phyloP scores from a whole-genome alignment of 805 yeast genomes.

The Metschnikowia similis region DNA sequence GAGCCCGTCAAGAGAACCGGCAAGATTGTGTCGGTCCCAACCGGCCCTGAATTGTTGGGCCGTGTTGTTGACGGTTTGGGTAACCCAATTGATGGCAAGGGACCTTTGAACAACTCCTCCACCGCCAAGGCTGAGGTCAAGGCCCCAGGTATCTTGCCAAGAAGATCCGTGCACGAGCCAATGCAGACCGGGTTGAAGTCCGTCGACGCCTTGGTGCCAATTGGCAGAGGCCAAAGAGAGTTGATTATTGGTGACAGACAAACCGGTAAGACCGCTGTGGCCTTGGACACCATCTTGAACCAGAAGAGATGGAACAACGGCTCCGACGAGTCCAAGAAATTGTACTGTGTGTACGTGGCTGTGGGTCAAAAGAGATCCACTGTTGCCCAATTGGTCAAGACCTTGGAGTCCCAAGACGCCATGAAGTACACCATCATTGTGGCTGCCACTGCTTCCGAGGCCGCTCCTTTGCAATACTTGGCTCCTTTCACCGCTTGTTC shows the following conservation, averaged over 20 bases:
- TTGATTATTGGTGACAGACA: slow-evolving; percentile 99
- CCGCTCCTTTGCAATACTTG: slow-evolving; percentile 99
- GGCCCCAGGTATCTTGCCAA: slow-evolving; percentile 99
- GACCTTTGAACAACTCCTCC: slow-evolving; percentile 85
- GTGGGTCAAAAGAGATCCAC: slow-evolving; percentile 99
- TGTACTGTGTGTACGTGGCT: slow-evolving; percentile 99
- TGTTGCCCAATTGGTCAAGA: slow-evolving; percentile 98
- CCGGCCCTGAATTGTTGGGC: slow-evolving; percentile 97
- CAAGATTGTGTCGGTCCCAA: slow-evolving; percentile 98
- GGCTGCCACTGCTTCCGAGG: slow-evolving; percentile 99
- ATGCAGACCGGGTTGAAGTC: slow-evolving; percentile 99
- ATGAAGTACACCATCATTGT: slow-evolving; percentile 96
- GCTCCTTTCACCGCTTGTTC: slow-evolving; percentile 99
- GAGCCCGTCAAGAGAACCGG: slow-evolving; percentile 99
- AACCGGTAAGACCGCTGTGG: slow-evolving; percentile 99
- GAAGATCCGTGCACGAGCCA: slow-evolving; percentile 98
- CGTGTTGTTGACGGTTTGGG: slow-evolving; percentile 99
- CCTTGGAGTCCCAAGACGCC: slow-evolving; percentile 97
- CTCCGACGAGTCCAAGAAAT: slow-evolving; percentile 91
- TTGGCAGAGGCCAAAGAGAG: slow-evolving; percentile 99
- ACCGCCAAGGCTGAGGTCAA: slow-evolving; percentile 95
- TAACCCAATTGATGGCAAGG: slow-evolving; percentile 99
- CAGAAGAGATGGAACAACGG: slow-evolving; percentile 99
- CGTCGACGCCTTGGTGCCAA: slow-evolving; percentile 97
- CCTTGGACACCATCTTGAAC: slow-evolving; percentile 95